These are phyloP conservation scores for Casuarina equisetifolia DNA, from an alignment of 306 rosid species.

Conservation along the genomic window DNA sequence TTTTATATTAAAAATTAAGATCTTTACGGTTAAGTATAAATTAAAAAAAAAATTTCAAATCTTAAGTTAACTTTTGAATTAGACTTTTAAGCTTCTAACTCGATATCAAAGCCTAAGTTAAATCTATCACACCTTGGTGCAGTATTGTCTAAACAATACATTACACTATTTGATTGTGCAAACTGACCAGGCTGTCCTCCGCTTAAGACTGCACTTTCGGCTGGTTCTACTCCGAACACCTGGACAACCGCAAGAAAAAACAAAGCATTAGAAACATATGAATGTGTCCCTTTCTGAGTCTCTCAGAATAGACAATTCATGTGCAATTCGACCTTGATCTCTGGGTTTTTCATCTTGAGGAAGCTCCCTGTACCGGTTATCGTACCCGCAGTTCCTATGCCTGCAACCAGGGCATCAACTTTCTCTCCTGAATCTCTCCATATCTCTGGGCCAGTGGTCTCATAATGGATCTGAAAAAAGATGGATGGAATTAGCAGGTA, in stretches of 20 bases:
- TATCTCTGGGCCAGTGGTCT: conserved; percentile 87
- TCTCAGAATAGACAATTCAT: background rate
- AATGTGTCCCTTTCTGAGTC: conserved; percentile 9
- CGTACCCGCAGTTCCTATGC: conserved; percentile 87
- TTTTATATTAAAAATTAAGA: too few relatives aligned
- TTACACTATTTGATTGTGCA: background rate
- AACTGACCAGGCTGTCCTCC: conserved; percentile 75
- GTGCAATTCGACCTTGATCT: conserved; percentile 55
- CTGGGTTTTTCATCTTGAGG: conserved; percentile 72
- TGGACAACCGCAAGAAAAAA: conserved; percentile 10
- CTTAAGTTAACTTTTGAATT: too few relatives aligned
- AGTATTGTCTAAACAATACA: background rate
- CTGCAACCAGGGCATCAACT: conserved; percentile 68
- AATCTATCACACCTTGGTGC: too few relatives aligned
- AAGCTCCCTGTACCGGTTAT: conserved; percentile 67
- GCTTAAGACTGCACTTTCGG: conserved; percentile 71
- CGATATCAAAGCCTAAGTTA: too few relatives aligned
- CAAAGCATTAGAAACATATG: background rate
- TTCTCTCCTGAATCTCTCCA: conserved; percentile 79
- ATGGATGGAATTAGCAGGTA: background rate
- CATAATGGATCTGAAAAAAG: conserved; percentile 67
- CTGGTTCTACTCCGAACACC: conserved; percentile 83
- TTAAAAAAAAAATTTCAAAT: too few relatives aligned
- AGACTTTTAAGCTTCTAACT: too few relatives aligned
- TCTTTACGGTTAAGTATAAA: too few relatives aligned